Percentiles rank a stretch among this genome's conserved stretches.
phyloP scores from a whole-genome alignment of 257 asterid species.

The Ballota nigra region DNA sequence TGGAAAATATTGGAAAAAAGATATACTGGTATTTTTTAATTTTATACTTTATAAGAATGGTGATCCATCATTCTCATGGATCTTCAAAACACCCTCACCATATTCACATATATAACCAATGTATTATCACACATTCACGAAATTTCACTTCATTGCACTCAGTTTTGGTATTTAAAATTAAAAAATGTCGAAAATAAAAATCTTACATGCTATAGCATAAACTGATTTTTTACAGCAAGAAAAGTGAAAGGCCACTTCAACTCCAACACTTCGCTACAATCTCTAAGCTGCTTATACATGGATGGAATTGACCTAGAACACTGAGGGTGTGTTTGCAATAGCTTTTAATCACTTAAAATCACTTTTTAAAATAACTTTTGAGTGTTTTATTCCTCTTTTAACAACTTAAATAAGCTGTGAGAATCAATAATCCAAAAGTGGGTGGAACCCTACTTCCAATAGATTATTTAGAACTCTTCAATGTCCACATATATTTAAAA shows the following conservation, averaged over 20 bases:
- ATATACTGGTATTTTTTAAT: background rate
- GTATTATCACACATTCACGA: background rate
- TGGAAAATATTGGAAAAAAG: background rate
- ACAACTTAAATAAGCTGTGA: too few relatives aligned
- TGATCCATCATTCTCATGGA: background rate
- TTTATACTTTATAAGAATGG: background rate
- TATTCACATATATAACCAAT: background rate
- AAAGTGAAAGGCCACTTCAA: background rate
- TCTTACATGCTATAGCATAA: background rate
- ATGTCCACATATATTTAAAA: too few relatives aligned
- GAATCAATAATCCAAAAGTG: too few relatives aligned
- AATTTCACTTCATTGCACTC: background rate
- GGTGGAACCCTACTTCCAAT: too few relatives aligned
- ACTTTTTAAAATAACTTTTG: too few relatives aligned
- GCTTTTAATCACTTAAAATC: too few relatives aligned
- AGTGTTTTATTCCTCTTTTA: too few relatives aligned
- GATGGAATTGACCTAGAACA: background rate
- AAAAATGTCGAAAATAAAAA: too few relatives aligned
- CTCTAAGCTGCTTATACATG: background rate
- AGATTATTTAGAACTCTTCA: too few relatives aligned
- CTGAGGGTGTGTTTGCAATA: too few relatives aligned
- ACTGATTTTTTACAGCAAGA: background rate
- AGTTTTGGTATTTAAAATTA: background rate
- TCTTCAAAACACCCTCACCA: background rate
- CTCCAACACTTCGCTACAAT: background rate